Conservation (phyloP, 352 stramenopile genomes). For the Vaucheria bursata region DNA sequence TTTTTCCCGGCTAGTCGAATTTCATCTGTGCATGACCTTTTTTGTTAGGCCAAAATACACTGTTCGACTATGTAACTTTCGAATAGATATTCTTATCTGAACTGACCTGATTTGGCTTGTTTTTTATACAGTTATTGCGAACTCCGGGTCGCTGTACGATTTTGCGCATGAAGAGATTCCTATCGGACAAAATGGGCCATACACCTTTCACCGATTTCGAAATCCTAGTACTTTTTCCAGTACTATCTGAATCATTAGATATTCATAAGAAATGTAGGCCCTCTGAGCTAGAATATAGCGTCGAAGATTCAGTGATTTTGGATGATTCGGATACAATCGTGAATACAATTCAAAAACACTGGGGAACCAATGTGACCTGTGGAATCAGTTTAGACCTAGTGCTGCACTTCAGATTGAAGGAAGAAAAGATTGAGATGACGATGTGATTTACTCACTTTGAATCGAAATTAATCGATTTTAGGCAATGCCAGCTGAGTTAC, state of each 20-base stretch:
- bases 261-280: not conserved
- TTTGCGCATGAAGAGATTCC: not conserved
- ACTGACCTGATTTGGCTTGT: no score
- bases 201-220: constrained; percentile 2
- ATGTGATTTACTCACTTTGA: no score
- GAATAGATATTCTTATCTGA: no score
- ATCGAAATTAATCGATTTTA: no score
- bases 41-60: no score
- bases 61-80: no score
- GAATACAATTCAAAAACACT: not conserved
- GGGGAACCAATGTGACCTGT: not conserved
- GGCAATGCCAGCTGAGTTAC: no score
- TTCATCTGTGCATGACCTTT: no score
- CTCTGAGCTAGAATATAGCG: not conserved
- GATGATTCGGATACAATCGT: not conserved
- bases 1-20: no score
- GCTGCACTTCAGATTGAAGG: constrained; percentile 2
- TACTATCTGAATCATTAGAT: not conserved
- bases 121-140: no score
- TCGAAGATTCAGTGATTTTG: not conserved
- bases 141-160: not conserved
- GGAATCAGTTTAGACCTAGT: not conserved
- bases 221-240: not conserved
- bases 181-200: not conserved
- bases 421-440: no score